Conservation (phyloP, 2,329 filamentous ascomycete genomes). For the Cercospora brassicicola region DNA sequence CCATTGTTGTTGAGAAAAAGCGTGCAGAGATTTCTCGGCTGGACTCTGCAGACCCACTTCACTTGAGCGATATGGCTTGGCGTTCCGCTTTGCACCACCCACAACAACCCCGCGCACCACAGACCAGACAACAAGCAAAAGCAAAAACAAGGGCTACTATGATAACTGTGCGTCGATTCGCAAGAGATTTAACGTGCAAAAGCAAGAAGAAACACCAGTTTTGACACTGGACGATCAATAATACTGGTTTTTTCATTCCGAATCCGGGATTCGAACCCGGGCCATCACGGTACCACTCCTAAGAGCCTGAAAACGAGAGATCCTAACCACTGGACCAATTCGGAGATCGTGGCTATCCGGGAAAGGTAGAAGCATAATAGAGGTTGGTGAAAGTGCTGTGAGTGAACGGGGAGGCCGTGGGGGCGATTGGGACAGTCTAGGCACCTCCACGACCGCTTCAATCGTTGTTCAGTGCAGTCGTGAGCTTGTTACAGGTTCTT, state of each 20-base stretch:
- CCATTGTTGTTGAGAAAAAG: background rate
- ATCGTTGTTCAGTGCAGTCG: no score
- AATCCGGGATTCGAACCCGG: conserved; percentile 5
- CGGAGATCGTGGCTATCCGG: background rate
- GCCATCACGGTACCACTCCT: background rate
- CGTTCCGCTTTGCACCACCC: background rate
- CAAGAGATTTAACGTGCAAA: background rate
- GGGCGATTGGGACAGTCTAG: background rate
- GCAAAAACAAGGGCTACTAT: no score
- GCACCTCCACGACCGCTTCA: background rate
- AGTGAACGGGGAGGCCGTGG: background rate
- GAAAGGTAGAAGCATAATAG: background rate
- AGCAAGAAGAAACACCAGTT: background rate
- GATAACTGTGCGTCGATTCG: no score
- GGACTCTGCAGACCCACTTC: background rate
- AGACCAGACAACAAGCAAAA: background rate
- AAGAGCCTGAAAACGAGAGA: background rate
- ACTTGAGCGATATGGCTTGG: conserved; percentile 2
- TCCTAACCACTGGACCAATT: background rate
- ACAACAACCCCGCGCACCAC: background rate
- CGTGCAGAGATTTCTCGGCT: background rate
- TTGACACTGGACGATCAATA: background rate
- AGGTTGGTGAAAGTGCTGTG: background rate
- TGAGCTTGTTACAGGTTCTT: no score
- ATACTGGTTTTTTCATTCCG: background rate